A percentile compares a stretch with the other conserved stretches of the same genome.
Conservation (phyloP, 331 rosid genomes). For the Acacia pycnantha region DNA sequence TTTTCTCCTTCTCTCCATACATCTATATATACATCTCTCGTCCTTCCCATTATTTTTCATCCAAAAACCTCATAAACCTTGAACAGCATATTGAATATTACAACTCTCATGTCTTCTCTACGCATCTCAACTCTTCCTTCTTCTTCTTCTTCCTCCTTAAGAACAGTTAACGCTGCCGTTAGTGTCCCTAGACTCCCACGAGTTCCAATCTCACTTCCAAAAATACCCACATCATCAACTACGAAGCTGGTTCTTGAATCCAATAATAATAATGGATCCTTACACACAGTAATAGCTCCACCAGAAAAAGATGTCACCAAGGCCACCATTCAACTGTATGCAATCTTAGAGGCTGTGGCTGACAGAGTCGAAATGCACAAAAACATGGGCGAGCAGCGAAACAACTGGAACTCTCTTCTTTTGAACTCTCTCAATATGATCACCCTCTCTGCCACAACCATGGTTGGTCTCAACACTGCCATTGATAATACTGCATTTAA, state of each 20-base stretch:
- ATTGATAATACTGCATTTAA: neutral
- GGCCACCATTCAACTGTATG: constrained; percentile 29
- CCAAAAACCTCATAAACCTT: neutral
- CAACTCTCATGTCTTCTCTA: constrained; percentile 42
- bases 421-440: constrained; percentile 25
- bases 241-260: neutral
- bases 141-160: constrained; percentile 31
- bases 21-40: neutral
- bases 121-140: constrained; percentile 30
- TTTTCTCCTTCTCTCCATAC: neutral
- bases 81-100: neutral
- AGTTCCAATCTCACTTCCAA: constrained; percentile 10
- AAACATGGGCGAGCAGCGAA: constrained; percentile 45
- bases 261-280: neutral
- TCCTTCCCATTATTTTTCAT: neutral
- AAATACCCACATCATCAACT: neutral
- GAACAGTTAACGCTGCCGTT: constrained; percentile 35
- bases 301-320: neutral
- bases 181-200: constrained; percentile 40
- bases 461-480: constrained; percentile 18
- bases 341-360: constrained; percentile 43
- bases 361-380: constrained; percentile 67
- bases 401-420: constrained; percentile 25
- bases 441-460: constrained; percentile 22
- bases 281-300: neutral